Conservation (phyloP, 2,329 filamentous ascomycete species). For the Grosmannia huntii region DNA sequence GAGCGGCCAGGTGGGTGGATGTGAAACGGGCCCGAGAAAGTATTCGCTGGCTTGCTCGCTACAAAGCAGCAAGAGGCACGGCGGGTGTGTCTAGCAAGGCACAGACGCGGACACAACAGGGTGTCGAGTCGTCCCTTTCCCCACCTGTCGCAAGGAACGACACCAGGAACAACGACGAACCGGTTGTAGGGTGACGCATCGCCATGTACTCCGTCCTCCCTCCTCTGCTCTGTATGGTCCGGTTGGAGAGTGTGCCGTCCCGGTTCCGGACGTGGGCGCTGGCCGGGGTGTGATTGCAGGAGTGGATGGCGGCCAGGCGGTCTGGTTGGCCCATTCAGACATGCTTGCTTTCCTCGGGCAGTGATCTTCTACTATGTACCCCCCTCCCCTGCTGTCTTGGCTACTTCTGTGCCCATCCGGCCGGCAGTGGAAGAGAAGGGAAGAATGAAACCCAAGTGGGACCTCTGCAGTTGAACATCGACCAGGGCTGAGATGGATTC, state of each 20-base stretch:
- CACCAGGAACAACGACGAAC: not conserved
- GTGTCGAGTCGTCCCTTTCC: not conserved
- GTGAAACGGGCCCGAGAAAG: not conserved
- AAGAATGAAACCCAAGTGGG: not conserved
- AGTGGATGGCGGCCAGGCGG: not conserved
- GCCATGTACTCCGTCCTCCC: not conserved
- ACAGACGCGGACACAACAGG: not conserved
- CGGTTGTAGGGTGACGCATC: not conserved
- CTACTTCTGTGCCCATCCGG: slow-evolving; percentile 4
- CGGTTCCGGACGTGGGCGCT: not conserved
- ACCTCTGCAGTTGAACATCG: not conserved
- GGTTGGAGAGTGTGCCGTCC: not conserved
- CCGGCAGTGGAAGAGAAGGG: not conserved
- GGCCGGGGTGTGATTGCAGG: not conserved
- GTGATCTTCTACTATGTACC: not conserved
- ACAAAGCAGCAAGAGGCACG: no score
- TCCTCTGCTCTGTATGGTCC: not conserved
- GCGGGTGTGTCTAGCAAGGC: not conserved
- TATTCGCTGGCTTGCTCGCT: not conserved
- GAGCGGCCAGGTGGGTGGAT: not conserved
- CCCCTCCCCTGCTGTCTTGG: slow-evolving; percentile 7
- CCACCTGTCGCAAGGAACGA: not conserved
- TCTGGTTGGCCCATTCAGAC: not conserved
- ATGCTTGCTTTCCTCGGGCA: not conserved
- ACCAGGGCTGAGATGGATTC: not conserved